A percentile compares a stretch with the other conserved stretches of the same genome.
phyloP scores from a whole-genome alignment of 345 rosid species.

The Syzygium oleosum region DNA sequence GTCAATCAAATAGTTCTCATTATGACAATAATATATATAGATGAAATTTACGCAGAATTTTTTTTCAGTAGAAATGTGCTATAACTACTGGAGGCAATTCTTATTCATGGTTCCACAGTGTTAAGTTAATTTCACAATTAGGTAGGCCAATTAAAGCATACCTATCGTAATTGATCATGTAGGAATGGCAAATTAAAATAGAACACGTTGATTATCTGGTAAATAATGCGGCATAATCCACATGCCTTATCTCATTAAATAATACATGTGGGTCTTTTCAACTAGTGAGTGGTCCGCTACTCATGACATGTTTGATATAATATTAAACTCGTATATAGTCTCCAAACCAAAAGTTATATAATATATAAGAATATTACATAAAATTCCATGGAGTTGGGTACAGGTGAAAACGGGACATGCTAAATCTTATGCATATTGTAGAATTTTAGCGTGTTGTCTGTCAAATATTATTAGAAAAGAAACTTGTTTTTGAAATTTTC shows the following conservation, averaged over 20 bases:
- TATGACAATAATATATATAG: background rate
- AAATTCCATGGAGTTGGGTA: background rate
- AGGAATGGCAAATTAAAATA: background rate
- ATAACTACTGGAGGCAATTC: background rate
- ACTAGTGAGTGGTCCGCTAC: background rate
- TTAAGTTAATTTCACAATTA: background rate
- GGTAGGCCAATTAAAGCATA: background rate
- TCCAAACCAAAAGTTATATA: background rate
- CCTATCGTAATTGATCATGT: background rate
- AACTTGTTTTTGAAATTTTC: background rate
- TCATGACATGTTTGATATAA: background rate
- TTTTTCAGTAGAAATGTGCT: background rate
- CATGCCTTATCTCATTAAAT: background rate
- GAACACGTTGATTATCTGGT: background rate
- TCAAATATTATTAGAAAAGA: background rate
- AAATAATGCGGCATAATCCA: background rate
- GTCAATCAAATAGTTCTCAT: background rate
- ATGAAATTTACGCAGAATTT: background rate
- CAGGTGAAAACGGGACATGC: background rate
- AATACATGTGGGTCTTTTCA: background rate
- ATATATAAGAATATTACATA: background rate
- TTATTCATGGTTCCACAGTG: background rate
- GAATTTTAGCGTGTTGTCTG: background rate
- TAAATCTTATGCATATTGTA: background rate
- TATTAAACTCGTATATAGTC: background rate